phyloP scores from a whole-genome alignment of 257 asterid genomes.

The Eustoma russellianum region DNA sequence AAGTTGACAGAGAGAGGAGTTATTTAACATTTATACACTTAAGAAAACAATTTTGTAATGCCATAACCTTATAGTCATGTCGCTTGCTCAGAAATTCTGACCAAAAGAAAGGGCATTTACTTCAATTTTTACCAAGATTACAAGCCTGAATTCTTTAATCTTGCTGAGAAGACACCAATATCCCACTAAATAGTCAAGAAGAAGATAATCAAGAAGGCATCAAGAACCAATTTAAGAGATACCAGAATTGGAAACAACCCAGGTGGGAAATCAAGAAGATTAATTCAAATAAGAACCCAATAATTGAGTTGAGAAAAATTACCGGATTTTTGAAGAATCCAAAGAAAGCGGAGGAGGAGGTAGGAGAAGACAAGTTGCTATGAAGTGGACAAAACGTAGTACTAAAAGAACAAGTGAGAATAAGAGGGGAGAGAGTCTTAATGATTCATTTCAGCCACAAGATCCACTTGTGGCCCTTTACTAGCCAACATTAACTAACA shows the following conservation, averaged over 20 bases:
- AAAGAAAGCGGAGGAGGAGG: neutral
- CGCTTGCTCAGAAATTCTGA: too few species aligned
- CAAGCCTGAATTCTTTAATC: too few species aligned
- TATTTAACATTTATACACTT: too few species aligned
- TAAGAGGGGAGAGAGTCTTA: slow-evolving; percentile 6
- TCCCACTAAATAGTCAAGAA: neutral
- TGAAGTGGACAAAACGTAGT: too few species aligned
- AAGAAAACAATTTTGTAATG: too few species aligned
- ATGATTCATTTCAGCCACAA: slow-evolving; percentile 42
- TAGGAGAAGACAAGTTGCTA: neutral
- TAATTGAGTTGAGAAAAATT: neutral
- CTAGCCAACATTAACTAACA: slow-evolving; percentile 39
- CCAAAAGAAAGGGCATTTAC: neutral
- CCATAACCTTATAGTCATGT: too few species aligned
- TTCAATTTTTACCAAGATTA: too few species aligned
- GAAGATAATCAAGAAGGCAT: neutral
- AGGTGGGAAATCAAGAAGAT: neutral
- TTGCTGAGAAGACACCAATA: too few species aligned
- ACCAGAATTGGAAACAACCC: neutral
- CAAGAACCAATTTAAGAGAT: neutral
- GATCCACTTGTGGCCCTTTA: slow-evolving; percentile 42
- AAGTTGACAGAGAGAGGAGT: too few species aligned
- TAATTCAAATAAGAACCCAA: neutral
- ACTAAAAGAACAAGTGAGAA: neutral
- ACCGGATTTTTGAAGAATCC: neutral